Percentiles rank a stretch among this genome's conserved stretches.
Conservation (phyloP, 2,329 filamentous ascomycete genomes). For the Exophiala dermatitidis region DNA sequence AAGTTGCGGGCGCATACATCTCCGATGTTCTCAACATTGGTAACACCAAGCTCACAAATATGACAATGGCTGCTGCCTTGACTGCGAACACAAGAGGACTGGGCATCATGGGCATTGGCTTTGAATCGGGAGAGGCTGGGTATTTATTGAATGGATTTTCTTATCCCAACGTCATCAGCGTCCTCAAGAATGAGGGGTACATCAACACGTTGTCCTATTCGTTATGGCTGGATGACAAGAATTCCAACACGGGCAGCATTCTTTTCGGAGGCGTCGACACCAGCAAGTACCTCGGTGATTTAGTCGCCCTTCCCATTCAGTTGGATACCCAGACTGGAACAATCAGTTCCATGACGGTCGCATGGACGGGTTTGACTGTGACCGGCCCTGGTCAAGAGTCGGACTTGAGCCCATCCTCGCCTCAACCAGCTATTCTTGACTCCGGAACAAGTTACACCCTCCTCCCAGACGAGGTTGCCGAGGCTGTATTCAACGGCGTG, state of each 20-base stretch:
- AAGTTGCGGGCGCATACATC: constrained; percentile 34
- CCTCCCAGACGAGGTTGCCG: constrained; percentile 55
- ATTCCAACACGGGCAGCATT: constrained; percentile 61
- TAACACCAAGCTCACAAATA: constrained; percentile 30
- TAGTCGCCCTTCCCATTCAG: constrained; percentile 55
- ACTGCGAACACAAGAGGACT: constrained; percentile 22
- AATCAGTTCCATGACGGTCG: constrained; percentile 40
- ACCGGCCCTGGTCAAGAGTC: constrained; percentile 30
- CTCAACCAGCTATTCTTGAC: constrained; percentile 58
- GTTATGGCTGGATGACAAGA: constrained; percentile 41
- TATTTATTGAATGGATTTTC: constrained; percentile 28
- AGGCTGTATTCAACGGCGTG: constrained; percentile 49
- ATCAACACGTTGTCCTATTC: constrained; percentile 43
- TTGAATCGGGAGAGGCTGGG: constrained; percentile 27
- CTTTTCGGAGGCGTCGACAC: constrained; percentile 77
- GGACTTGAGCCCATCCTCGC: constrained; percentile 32
- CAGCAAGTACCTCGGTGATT: constrained; percentile 59
- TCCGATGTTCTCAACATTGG: constrained; percentile 34
- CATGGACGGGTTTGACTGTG: constrained; percentile 35
- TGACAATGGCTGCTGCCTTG: constrained; percentile 35
- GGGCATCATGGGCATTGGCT: constrained; percentile 39
- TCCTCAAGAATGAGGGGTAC: constrained; percentile 51
- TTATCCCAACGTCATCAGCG: constrained; percentile 57
- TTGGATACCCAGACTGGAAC: constrained; percentile 47
- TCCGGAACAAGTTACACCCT: constrained; percentile 68